Evolutionary conservation across 140 eudicot genomes (phyloP), one percentile per base, ranked within the genome.

Genomic region (Flaveria floridana): DNA sequence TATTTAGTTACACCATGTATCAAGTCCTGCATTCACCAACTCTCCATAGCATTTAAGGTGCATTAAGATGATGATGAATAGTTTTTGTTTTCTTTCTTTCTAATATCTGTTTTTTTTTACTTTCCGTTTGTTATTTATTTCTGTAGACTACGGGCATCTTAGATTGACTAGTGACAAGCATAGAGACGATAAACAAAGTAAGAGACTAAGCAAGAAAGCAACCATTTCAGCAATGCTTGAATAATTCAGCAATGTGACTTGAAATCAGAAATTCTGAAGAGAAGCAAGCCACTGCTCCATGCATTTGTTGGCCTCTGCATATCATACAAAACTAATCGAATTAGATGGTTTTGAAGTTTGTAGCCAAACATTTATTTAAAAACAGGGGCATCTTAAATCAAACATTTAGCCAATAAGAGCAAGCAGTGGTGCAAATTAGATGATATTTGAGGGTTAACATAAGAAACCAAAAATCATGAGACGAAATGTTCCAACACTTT

Each of bases 281-380:
- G 84, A 80, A 46, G 84, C 80, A 80, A 80, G 75, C 84, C 84
- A 80, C 55, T 80, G 72, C 23, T 80, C 84, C 80, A 74, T 74
- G 72, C 68, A 74, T 55, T 74, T 74, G 79, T 80, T 80, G 50
- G 72, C 80, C 20, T 80, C 83, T 80, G 72, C 84, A 68, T 19
- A 67, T 56, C 13, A 70, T 47, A 48, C 47, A 70, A 78, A 4
- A 70, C 14, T 42, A 48, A 78, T 7, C 15, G 13, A 70, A 19
- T 70, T 68, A 77, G 28, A 28, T 28, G 14, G 19, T 3, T 15
- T 37, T 16, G 7, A 63, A 9, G 37, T 28, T 37, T 63, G 21
- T 6, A 0, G 6, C 13, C 9, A 74, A 23, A 0, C 3, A 42
- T 74, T 61, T 20, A 21, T 61, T 25, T 18, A 5, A 39, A 5